A percentile compares a stretch with the other conserved stretches of the same genome.
phyloP scores from a whole-genome alignment of 495 filamentous ascomycete species.

The Cairneyella variabilis region DNA sequence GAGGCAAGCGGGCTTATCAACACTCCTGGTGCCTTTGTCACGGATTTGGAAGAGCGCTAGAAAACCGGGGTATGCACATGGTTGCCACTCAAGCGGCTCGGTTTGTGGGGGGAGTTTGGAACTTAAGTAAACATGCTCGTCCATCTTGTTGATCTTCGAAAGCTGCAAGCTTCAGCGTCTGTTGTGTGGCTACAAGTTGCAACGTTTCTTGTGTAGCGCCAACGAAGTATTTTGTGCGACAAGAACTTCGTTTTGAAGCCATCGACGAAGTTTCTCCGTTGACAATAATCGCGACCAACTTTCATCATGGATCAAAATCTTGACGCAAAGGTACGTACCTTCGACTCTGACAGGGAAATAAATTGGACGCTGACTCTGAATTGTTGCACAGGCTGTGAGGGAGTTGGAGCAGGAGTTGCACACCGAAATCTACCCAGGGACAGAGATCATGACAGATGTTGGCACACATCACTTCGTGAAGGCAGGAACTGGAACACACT shows the following conservation, averaged over 20 bases:
- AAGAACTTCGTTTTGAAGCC: not conserved
- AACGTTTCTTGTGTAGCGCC: too few relatives aligned
- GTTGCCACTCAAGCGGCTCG: not conserved
- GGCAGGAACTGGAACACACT: constrained; percentile 22
- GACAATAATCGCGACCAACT: too few relatives aligned
- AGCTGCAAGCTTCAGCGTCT: too few relatives aligned
- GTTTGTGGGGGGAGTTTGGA: not conserved
- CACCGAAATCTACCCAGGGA: constrained; percentile 55
- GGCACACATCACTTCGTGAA: constrained; percentile 60
- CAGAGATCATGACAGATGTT: constrained; percentile 59
- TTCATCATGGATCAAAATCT: constrained; percentile 24
- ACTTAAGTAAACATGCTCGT: not conserved
- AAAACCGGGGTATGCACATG: not conserved
- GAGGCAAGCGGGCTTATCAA: too few relatives aligned
- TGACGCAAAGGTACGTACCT: constrained; percentile 10
- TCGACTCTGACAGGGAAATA: not conserved
- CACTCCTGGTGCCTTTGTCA: too few relatives aligned
- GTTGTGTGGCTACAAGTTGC: too few relatives aligned
- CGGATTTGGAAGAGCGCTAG: too few relatives aligned
- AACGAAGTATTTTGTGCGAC: too few relatives aligned
- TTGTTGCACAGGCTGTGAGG: constrained; percentile 16
- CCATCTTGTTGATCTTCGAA: not conserved
- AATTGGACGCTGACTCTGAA: not conserved
- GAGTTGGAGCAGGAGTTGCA: constrained; percentile 46
- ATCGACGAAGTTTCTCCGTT: not conserved